These are phyloP conservation scores for Coemansia sp. DNA, from an alignment of 192 early-diverging fungal genomes.

Conservation along the genomic window DNA sequence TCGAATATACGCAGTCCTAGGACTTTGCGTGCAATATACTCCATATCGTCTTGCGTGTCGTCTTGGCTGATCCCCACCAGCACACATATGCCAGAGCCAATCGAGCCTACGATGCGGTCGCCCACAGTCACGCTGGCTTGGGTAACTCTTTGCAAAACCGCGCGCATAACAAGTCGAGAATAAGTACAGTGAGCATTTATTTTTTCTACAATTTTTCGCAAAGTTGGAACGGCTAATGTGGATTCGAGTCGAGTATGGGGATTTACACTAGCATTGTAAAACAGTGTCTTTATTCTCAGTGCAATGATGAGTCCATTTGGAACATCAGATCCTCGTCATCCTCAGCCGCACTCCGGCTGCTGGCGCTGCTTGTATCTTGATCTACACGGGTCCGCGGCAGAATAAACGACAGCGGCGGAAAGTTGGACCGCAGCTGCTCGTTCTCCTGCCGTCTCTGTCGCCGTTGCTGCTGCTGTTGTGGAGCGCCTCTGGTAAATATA, in stretches of 20 bases:
- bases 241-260: too few relatives aligned
- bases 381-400: slow-evolving; percentile 40
- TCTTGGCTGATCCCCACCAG: slow-evolving; percentile 68
- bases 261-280: too few relatives aligned
- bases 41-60: slow-evolving; percentile 75
- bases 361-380: neutral
- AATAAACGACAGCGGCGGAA: slow-evolving; percentile 51
- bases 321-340: slow-evolving; percentile 50
- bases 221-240: too few relatives aligned
- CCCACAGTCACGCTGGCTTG: slow-evolving; percentile 73
- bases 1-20: slow-evolving; percentile 76
- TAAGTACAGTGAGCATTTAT: neutral
- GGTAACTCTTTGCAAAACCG: slow-evolving; percentile 64
- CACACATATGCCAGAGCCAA: slow-evolving; percentile 77
- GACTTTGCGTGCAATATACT: slow-evolving; percentile 85
- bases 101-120: slow-evolving; percentile 70
- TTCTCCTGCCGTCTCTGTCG: neutral
- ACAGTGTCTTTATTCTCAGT: neutral
- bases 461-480: neutral
- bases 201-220: slow-evolving; percentile 1
- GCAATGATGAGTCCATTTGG: slow-evolving; percentile 45
- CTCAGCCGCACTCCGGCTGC: neutral
- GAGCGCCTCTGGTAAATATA: neutral
- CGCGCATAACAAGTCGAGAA: slow-evolving; percentile 56
- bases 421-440: slow-evolving; percentile 40